Conservation (phyloP, 2,329 filamentous ascomycete genomes). For the Epichloe uncinata region DNA sequence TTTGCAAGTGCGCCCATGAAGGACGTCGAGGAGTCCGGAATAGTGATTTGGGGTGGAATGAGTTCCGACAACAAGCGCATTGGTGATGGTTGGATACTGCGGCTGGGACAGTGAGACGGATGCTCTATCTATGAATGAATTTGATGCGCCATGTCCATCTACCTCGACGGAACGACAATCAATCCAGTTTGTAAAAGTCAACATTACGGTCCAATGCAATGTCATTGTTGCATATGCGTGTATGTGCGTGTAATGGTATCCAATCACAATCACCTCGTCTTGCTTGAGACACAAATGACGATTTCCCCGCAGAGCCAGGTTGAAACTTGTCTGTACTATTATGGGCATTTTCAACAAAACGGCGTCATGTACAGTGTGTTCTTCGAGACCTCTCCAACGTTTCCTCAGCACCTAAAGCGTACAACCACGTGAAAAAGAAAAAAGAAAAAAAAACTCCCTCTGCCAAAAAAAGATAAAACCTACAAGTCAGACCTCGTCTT, state of each 20-base stretch:
- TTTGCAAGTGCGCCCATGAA: constrained; percentile 42
- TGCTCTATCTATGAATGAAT: background rate
- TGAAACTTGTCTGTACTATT: constrained; percentile 1
- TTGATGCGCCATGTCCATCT: no score
- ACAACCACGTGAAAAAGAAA: no score
- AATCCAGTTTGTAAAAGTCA: no score
- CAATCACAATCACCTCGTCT: no score
- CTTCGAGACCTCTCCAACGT: background rate
- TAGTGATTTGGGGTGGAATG: constrained; percentile 49
- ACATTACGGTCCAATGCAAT: no score
- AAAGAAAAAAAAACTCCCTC: background rate
- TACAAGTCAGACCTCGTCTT: constrained; percentile 65
- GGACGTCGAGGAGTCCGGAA: constrained; percentile 44
- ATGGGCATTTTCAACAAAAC: background rate
- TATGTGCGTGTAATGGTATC: no score
- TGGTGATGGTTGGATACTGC: constrained; percentile 52
- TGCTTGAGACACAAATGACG: no score
- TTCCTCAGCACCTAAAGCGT: no score
- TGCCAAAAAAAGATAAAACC: constrained; percentile 8
- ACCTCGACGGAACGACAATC: no score
- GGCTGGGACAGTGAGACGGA: constrained; percentile 26
- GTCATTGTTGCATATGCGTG: no score
- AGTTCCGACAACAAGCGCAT: constrained; percentile 35
- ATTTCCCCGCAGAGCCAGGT: no score
- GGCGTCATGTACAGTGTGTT: constrained; percentile 1